Evolutionary conservation across 2,329 filamentous ascomycete species (phyloP).

Genomic region (Phialocephala subalpina): DNA sequence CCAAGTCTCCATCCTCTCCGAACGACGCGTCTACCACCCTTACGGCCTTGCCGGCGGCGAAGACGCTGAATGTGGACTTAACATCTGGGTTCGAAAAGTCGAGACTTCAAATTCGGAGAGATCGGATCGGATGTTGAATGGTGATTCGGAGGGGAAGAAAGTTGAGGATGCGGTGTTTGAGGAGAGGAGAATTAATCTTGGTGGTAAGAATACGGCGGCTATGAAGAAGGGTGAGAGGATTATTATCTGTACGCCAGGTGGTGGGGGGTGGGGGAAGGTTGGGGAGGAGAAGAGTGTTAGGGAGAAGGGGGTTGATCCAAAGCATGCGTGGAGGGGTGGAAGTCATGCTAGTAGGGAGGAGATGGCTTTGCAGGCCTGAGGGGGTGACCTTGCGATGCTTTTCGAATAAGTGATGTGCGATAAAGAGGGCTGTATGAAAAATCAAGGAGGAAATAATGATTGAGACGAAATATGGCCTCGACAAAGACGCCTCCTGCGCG

Average conservation of each 20-base stretch:
- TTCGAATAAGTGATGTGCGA: no score
- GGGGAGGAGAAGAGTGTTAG: slow-evolving; percentile 60
- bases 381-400: no score
- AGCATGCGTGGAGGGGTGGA: slow-evolving; percentile 65
- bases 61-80: slow-evolving; percentile 80
- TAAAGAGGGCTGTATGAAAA: no score
- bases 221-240: slow-evolving; percentile 82
- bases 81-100: slow-evolving; percentile 85
- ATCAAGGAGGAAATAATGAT: no score
- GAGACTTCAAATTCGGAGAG: slow-evolving; percentile 61
- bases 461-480: no score
- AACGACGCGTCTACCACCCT: slow-evolving; percentile 77
- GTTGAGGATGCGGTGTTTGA: slow-evolving; percentile 55
- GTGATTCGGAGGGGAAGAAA: slow-evolving; percentile 29
- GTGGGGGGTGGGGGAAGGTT: slow-evolving; percentile 76
- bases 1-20: slow-evolving; percentile 80
- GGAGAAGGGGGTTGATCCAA: slow-evolving; percentile 63
- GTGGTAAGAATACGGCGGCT: slow-evolving; percentile 80
- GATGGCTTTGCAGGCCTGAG: slow-evolving; percentile 62
- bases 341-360: slow-evolving; percentile 66
- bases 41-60: slow-evolving; percentile 87
- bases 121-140: slow-evolving; percentile 47
- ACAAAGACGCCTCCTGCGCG: no score
- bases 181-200: slow-evolving; percentile 72
- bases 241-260: slow-evolving; percentile 80